A percentile compares a stretch with the other conserved stretches of the same genome.
phyloP scores from a whole-genome alignment of 441 rosid species.

The Jatropha multifida region DNA sequence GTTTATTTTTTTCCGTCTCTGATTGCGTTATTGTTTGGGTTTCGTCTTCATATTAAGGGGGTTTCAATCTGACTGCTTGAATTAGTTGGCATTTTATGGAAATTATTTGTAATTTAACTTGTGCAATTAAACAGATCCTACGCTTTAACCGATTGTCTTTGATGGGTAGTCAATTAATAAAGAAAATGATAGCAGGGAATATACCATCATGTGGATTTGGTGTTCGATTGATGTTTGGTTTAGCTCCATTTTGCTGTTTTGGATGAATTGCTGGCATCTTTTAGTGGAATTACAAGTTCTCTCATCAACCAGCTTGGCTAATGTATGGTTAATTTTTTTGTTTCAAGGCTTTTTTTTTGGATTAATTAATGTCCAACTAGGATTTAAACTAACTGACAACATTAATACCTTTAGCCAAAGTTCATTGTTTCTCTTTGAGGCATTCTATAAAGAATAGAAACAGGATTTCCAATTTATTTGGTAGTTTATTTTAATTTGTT shows the following conservation, averaged over 20 bases:
- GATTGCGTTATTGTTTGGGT: neutral
- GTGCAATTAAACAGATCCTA: neutral
- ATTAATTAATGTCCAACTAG: too few relatives aligned
- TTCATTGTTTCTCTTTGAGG: neutral
- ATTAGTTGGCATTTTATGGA: neutral
- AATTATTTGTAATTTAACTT: neutral
- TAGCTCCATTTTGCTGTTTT: neutral
- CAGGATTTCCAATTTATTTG: neutral
- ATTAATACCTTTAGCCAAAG: neutral
- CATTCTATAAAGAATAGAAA: neutral
- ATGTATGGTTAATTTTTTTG: neutral
- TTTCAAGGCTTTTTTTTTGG: neutral
- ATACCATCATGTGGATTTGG: neutral
- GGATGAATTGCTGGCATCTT: neutral
- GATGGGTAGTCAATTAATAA: neutral
- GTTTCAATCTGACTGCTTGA: conserved; percentile 3
- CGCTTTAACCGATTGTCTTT: neutral
- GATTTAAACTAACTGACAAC: too few relatives aligned
- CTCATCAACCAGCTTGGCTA: neutral
- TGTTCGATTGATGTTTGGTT: neutral
- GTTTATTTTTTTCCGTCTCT: neutral
- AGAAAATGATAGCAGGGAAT: neutral
- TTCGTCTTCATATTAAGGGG: neutral
- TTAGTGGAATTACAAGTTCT: neutral
- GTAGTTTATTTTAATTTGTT: neutral